These are phyloP conservation scores for Gracilaria domingensis DNA, from an alignment of 23 red algal species.

Conservation along the genomic window DNA sequence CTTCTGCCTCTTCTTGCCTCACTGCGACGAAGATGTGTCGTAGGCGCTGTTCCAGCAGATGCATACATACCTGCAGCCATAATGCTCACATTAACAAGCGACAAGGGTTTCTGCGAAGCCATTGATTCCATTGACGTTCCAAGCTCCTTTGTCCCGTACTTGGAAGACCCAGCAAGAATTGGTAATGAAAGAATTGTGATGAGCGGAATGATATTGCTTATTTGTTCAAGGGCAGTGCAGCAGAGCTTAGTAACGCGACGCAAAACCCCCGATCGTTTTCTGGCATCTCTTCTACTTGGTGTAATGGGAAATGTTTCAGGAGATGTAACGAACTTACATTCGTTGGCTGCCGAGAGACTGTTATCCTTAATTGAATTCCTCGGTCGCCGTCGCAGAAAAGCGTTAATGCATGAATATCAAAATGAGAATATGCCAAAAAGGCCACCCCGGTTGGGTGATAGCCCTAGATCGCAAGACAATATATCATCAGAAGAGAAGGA, in stretches of 20 bases:
- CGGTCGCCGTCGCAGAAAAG: constrained; percentile 46
- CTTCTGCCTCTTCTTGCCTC: constrained; percentile 61
- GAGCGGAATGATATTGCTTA: constrained; percentile 50
- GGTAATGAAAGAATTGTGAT: constrained; percentile 44
- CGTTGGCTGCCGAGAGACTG: constrained; percentile 52
- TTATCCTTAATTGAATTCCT: constrained; percentile 62
- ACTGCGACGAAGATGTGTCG: constrained; percentile 55
- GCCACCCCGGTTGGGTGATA: constrained; percentile 49
- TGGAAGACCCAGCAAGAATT: constrained; percentile 41
- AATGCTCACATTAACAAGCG: constrained; percentile 52
- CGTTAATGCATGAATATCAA: constrained; percentile 22
- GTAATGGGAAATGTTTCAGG: constrained; percentile 64
- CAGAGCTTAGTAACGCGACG: constrained; percentile 57
- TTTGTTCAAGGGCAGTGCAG: constrained; percentile 54
- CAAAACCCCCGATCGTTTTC: constrained; percentile 41
- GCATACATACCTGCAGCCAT: constrained; percentile 58
- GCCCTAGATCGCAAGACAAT: constrained; percentile 12
- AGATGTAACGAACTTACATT: constrained; percentile 64
- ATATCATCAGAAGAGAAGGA: neutral
- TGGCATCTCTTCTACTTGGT: constrained; percentile 24
- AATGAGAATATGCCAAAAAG: constrained; percentile 47
- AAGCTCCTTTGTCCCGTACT: constrained; percentile 7
- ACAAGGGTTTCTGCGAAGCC: constrained; percentile 67
- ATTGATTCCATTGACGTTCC: constrained; percentile 55
- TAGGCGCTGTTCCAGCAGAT: constrained; percentile 52